phyloP scores from a whole-genome alignment of 2,329 filamentous ascomycete genomes.

The Stagonosporopsis vannaccii region DNA sequence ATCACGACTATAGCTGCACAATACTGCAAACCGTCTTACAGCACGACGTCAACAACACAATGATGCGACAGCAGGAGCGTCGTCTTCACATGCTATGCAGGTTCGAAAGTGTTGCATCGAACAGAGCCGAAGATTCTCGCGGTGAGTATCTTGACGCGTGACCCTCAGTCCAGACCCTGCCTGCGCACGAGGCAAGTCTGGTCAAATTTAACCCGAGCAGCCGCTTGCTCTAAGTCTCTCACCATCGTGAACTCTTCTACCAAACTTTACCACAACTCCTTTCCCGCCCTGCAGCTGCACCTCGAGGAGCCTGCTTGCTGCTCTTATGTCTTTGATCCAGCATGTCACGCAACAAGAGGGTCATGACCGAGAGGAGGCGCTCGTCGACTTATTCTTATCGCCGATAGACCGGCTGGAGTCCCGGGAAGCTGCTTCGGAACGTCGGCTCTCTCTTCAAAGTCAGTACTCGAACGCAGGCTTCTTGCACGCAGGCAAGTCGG shows the following conservation, averaged over 20 bases:
- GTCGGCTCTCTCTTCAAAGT: conserved; percentile 42
- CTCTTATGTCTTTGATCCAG: conserved; percentile 60
- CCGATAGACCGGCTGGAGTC: conserved; percentile 43
- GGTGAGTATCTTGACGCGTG: conserved; percentile 18
- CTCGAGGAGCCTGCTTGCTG: conserved; percentile 19
- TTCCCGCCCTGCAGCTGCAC: conserved; percentile 18
- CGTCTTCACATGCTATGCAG: conserved; percentile 10
- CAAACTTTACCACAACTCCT: conserved; percentile 12
- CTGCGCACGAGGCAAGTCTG: conserved; percentile 13
- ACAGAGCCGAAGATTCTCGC: conserved; percentile 10
- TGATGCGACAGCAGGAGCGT: conserved; percentile 4
- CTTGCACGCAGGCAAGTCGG: conserved; percentile 34
- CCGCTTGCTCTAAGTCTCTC: conserved; percentile 12
- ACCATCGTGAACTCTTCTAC: conserved; percentile 4
- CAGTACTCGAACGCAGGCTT: conserved; percentile 32
- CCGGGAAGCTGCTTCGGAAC: conserved; percentile 38
- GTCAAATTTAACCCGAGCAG: conserved; percentile 17
- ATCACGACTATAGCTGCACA: conserved; percentile 11
- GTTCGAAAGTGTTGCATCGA: conserved; percentile 1
- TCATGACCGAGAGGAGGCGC: conserved; percentile 54
- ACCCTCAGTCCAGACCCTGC: conserved; percentile 13
- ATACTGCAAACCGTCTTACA: not conserved
- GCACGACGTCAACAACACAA: not conserved
- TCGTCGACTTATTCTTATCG: conserved; percentile 46
- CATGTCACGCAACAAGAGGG: conserved; percentile 61